These are phyloP conservation scores for Cantharellus anzutake DNA, from an alignment of 768 basidiomycete genomes.

Conservation along the genomic window DNA sequence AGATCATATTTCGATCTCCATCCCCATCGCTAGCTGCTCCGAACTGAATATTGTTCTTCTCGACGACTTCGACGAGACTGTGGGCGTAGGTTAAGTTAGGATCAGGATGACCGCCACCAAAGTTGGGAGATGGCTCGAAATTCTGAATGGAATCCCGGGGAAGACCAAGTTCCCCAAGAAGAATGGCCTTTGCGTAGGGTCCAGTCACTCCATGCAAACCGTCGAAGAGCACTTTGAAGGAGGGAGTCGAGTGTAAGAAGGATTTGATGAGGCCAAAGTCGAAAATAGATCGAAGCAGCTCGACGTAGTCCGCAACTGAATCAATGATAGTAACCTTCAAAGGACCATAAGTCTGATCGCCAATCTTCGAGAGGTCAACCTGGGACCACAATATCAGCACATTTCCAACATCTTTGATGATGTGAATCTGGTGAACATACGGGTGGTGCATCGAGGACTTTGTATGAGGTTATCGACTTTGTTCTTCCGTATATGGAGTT, in stretches of 20 bases:
- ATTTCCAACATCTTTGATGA: constrained; percentile 4
- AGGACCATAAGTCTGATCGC: constrained; percentile 64
- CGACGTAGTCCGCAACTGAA: constrained; percentile 77
- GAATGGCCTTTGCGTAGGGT: constrained; percentile 80
- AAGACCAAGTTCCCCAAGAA: constrained; percentile 68
- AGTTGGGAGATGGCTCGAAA: constrained; percentile 79
- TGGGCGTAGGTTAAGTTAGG: constrained; percentile 97
- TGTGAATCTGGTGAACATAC: constrained; percentile 25
- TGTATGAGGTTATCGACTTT: constrained; percentile 73
- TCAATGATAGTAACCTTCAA: constrained; percentile 80
- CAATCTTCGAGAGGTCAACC: constrained; percentile 74
- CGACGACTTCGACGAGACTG: constrained; percentile 80
- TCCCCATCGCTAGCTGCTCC: constrained; percentile 97
- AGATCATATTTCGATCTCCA: constrained; percentile 99
- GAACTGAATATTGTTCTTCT: constrained; percentile 67
- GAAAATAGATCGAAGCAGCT: constrained; percentile 73
- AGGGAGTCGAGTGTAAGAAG: constrained; percentile 57
- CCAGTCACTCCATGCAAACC: constrained; percentile 94
- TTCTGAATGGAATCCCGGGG: constrained; percentile 72
- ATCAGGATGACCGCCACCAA: constrained; percentile 95
- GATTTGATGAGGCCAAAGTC: constrained; percentile 82
- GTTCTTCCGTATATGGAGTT: constrained; percentile 86
- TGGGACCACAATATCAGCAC: constrained; percentile 14
- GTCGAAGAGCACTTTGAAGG: constrained; percentile 83
- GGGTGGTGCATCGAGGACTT: constrained; percentile 54